These are phyloP conservation scores for Boletus vinaceobasis DNA, from an alignment of 768 basidiomycete species.

Conservation along the genomic window DNA sequence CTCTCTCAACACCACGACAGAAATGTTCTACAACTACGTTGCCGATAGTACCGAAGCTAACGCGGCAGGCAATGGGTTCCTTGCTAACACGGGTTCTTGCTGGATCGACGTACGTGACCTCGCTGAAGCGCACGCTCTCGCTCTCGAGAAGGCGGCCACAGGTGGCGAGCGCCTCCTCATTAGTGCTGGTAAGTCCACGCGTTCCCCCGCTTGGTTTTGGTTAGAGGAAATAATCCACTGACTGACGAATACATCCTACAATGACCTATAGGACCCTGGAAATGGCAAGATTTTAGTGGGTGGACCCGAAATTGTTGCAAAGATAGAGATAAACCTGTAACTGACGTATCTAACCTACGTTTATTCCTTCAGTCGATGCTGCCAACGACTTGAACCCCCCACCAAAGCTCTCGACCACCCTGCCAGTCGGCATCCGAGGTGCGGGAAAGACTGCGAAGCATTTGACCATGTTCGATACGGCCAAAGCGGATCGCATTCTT, in stretches of 20 bases:
- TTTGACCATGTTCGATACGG: constrained; percentile 28
- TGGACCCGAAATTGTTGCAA: background rate
- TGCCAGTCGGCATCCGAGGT: constrained; percentile 35
- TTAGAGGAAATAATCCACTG: background rate
- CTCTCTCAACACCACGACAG: constrained; percentile 40
- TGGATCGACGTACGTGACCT: constrained; percentile 58
- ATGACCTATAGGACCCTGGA: constrained; percentile 21
- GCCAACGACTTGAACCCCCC: constrained; percentile 35
- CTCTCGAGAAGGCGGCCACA: constrained; percentile 49
- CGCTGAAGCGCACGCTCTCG: constrained; percentile 50
- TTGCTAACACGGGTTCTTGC: constrained; percentile 22
- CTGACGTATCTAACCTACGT: background rate
- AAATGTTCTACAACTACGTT: constrained; percentile 33
- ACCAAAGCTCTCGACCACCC: constrained; percentile 26
- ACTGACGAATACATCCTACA: background rate
- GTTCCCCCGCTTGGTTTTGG: too few species aligned
- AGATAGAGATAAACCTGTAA: too few species aligned
- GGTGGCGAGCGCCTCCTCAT: constrained; percentile 58
- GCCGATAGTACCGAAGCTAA: constrained; percentile 19
- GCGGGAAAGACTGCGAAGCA: constrained; percentile 28
- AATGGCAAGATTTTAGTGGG: constrained; percentile 33
- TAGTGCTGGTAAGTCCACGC: constrained; percentile 26
- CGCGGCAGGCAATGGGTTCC: constrained; percentile 23
- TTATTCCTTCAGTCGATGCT: constrained; percentile 30
- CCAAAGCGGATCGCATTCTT: constrained; percentile 40